Evolutionary conservation across 768 basidiomycete species (phyloP), one percentile per base, ranked within the genome.

Genomic region (Rhizopogon roseolus): DNA sequence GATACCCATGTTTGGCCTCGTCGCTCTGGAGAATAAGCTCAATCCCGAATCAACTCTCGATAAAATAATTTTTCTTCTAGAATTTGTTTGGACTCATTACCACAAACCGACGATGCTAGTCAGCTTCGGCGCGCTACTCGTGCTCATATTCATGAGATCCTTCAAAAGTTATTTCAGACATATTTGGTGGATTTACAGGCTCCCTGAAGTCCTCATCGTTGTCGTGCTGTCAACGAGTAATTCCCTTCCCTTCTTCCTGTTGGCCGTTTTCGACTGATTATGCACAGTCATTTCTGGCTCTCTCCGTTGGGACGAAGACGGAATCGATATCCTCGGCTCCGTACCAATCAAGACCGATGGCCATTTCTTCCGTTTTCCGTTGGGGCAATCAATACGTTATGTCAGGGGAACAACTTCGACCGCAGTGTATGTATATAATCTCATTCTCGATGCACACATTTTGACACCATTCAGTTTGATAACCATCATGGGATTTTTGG

Each of bases 131-230:
- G 82, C 86, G 2, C 72, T 98, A 4, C 68, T 75, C 8, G 70
- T 81, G 16, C 77, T 99, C 32, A 74, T 98, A 34, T 62, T 77
- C 6, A 65, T 88, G 4, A 75, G 90, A 41, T 64, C 74, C 44
- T 63, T 85, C 62, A 89, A 89, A 62, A 71, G 73, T 27, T 68
- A 65, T 2, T 87, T 83, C 71, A 79, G 76, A 60, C 79, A 73
- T 54, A 81, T 76, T 46, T 83, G 79, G 81, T 85, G 74, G 75
- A 82, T 96, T 43, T 85, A 86, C 60, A 86, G 86, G 14, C 61
- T 98, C 7, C 96, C 95, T 0, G 95, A 98, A 68, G 93, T 99
- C 13, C 76, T 99, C 34, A 65, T 98, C 6, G 85, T 93, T 22
- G 95, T 98, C 2, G 80, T 92, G 3, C 68, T 81, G 2, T 88